Percentiles rank a stretch among this genome's conserved stretches.
phyloP scores from a whole-genome alignment of 345 rosid genomes.

The Aethionema arabicum region DNA sequence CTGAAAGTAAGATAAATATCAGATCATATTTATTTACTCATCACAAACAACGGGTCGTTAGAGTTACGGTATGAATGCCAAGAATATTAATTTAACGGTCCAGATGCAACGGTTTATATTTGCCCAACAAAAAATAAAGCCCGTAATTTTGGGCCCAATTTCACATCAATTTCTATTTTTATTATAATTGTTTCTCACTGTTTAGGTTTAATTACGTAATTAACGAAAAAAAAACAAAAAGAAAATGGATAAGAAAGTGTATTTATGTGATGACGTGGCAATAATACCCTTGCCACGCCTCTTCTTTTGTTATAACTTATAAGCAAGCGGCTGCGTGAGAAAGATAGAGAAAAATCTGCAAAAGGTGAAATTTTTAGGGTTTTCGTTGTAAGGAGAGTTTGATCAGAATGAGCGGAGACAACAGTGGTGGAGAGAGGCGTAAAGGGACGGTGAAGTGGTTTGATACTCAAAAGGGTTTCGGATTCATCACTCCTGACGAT shows the following conservation, averaged over 20 bases:
- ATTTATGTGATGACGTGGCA: constrained; percentile 26
- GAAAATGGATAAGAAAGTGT: not conserved
- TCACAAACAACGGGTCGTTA: too few relatives aligned
- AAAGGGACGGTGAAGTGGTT: constrained; percentile 75
- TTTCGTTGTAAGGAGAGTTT: constrained; percentile 9
- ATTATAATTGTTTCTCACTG: too few relatives aligned
- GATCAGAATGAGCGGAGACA: constrained; percentile 36
- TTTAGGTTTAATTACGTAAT: too few relatives aligned
- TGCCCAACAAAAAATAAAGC: too few relatives aligned
- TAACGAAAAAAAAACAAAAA: not conserved
- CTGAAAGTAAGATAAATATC: too few relatives aligned
- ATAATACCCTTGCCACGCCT: constrained; percentile 27
- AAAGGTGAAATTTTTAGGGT: constrained; percentile 13
- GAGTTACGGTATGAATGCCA: too few relatives aligned
- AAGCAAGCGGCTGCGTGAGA: constrained; percentile 17
- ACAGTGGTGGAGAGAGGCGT: constrained; percentile 29
- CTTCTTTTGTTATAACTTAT: constrained; percentile 19
- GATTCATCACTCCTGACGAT: constrained; percentile 88
- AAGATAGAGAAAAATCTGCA: not conserved
- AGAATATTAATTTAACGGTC: too few relatives aligned
- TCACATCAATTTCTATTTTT: too few relatives aligned
- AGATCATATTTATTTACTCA: too few relatives aligned
- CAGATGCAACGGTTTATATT: too few relatives aligned
- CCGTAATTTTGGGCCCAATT: too few relatives aligned
- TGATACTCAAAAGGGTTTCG: constrained; percentile 74